A percentile compares a stretch with the other conserved stretches of the same genome.
These are phyloP conservation scores for Ganoderma sinense DNA, from an alignment of 1,284 basidiomycete species.

Conservation along the genomic window DNA sequence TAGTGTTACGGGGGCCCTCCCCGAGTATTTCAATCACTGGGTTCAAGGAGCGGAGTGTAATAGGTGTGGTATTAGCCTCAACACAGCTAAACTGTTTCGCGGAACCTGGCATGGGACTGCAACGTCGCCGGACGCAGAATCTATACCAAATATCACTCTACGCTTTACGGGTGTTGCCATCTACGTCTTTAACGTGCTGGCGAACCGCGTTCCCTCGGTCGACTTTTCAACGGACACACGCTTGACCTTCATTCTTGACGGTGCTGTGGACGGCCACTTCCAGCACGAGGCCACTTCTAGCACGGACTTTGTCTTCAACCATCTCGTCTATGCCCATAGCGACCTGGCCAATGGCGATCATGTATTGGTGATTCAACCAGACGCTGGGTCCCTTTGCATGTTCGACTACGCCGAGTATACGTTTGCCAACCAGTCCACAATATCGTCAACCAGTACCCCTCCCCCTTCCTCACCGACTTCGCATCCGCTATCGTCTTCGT, in stretches of 20 bases:
- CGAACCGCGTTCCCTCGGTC: conserved; percentile 30
- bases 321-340: conserved; percentile 38
- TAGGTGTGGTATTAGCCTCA: neutral
- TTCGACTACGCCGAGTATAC: conserved; percentile 32
- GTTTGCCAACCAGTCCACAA: conserved; percentile 6
- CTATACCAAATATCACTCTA: neutral
- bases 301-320: conserved; percentile 33
- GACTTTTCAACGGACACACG: conserved; percentile 12
- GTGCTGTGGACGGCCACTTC: conserved; percentile 35
- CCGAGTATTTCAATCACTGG: neutral
- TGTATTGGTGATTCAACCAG: conserved; percentile 24
- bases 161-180: conserved; percentile 26
- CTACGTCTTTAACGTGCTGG: conserved; percentile 41
- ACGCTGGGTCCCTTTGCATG: conserved; percentile 19
- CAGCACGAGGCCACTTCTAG: neutral
- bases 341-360: conserved; percentile 24
- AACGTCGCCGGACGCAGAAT: neutral
- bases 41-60: neutral
- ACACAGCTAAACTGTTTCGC: neutral
- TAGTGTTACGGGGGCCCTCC: neutral
- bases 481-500: neutral
- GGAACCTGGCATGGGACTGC: conserved; percentile 1
- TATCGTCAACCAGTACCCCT: neutral
- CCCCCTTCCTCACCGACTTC: neutral
- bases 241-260: conserved; percentile 45